These are phyloP conservation scores for Saccharomycopsis amapae DNA, from an alignment of 805 yeast species.

Conservation along the genomic window DNA sequence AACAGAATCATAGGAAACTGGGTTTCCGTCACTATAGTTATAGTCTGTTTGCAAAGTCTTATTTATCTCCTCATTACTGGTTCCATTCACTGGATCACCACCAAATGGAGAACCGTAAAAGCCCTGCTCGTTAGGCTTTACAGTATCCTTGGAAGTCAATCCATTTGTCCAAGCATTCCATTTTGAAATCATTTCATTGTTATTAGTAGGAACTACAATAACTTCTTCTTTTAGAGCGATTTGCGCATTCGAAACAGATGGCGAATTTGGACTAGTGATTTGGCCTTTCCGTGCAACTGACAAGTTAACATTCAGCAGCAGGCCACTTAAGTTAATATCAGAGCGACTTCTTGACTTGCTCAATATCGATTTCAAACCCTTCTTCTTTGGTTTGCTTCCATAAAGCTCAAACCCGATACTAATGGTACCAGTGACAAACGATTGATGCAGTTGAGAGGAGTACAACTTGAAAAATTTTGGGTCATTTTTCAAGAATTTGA, in stretches of 20 bases:
- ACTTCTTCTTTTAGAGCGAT: slow-evolving; percentile 5
- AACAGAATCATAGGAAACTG: too few species aligned
- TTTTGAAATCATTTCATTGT: slow-evolving; percentile 10
- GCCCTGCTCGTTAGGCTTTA: slow-evolving; percentile 19
- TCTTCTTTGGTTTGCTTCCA: slow-evolving; percentile 6
- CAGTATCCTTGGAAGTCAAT: slow-evolving; percentile 7
- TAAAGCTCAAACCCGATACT: slow-evolving; percentile 25
- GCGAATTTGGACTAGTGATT: slow-evolving; percentile 1
- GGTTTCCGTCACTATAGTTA: too few species aligned
- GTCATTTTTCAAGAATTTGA: slow-evolving; percentile 13
- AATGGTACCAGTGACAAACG: slow-evolving; percentile 44
- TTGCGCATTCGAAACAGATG: background rate
- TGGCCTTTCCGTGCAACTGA: background rate
- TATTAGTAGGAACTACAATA: background rate
- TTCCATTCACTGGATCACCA: background rate
- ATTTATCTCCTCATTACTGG: background rate
- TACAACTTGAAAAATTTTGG: slow-evolving; percentile 41
- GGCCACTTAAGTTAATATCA: background rate
- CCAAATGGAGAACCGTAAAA: slow-evolving; percentile 8
- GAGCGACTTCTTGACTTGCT: slow-evolving; percentile 4
- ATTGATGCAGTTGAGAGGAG: slow-evolving; percentile 33
- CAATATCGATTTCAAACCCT: slow-evolving; percentile 8
- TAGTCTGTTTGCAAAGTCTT: background rate
- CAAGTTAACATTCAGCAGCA: background rate
- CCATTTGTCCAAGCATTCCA: slow-evolving; percentile 14